A percentile compares a stretch with the other conserved stretches of the same genome.
Conservation (phyloP, 176 grass and related monocot species). For the Carex parvula region DNA sequence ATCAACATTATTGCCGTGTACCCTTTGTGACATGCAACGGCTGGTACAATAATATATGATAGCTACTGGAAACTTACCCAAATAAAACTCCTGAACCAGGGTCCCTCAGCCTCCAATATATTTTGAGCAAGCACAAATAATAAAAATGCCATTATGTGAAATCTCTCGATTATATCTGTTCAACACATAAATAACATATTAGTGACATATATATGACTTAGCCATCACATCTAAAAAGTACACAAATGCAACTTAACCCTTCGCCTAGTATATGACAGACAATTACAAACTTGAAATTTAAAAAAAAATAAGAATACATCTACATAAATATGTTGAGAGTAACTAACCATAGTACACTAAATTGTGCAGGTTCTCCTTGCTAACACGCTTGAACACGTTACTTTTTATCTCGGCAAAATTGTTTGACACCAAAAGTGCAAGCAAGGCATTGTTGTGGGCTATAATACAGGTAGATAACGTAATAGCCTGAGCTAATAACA, state of each 20-base stretch:
- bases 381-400: constrained; percentile 97
- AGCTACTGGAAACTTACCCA: constrained; percentile 45
- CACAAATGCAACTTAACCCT: neutral
- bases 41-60: neutral
- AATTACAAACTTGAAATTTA: neutral
- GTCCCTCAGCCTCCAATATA: constrained; percentile 96
- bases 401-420: constrained; percentile 99
- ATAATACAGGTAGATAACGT: constrained; percentile 96
- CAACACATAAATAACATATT: constrained; percentile 27
- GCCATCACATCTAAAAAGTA: neutral
- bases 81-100: constrained; percentile 83
- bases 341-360: constrained; percentile 95
- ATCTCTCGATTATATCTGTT: constrained; percentile 90
- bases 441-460: constrained; percentile 89
- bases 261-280: constrained; percentile 14
- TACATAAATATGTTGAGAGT: constrained; percentile 21
- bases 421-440: constrained; percentile 90
- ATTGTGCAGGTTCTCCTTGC: constrained; percentile 98
- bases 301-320: neutral
- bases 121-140: constrained; percentile 97
- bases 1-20: neutral
- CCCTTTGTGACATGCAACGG: neutral
- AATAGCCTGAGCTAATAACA: constrained; percentile 95
- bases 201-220: constrained; percentile 22
- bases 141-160: constrained; percentile 90